Conservation (phyloP, 2,329 filamentous ascomycete genomes). For the Colletotrichum cereale region DNA sequence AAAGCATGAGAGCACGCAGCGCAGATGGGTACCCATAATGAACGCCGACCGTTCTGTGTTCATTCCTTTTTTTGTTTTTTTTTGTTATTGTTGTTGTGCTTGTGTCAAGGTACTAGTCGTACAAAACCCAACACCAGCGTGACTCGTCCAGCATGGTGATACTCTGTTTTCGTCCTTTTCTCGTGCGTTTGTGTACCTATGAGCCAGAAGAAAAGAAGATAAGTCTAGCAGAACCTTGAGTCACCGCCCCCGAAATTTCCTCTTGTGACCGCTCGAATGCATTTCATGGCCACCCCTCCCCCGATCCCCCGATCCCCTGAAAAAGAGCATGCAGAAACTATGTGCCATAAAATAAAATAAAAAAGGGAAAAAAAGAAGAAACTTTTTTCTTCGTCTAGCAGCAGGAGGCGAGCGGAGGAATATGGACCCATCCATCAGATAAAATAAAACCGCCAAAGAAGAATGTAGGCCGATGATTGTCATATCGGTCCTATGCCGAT, state of each 20-base stretch:
- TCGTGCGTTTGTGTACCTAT: slow-evolving; percentile 11
- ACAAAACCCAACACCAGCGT: slow-evolving; percentile 26
- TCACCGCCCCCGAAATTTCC: slow-evolving; percentile 18
- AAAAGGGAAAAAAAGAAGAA: slow-evolving; percentile 18
- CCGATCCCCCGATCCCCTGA: neutral
- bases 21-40: neutral
- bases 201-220: slow-evolving; percentile 3
- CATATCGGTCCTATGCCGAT: slow-evolving; percentile 20
- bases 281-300: slow-evolving; percentile 25
- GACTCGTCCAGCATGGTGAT: slow-evolving; percentile 1
- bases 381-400: slow-evolving; percentile 42
- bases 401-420: slow-evolving; percentile 19
- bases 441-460: neutral
- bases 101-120: slow-evolving; percentile 20
- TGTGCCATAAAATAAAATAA: slow-evolving; percentile 24
- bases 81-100: neutral
- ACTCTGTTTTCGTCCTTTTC: slow-evolving; percentile 21
- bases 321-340: slow-evolving; percentile 38
- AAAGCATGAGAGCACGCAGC: neutral
- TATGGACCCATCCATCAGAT: neutral
- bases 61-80: slow-evolving; percentile 33
- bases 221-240: slow-evolving; percentile 35
- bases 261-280: slow-evolving; percentile 40
- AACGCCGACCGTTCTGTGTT: slow-evolving; percentile 31
- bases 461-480: slow-evolving; percentile 9